Conservation (phyloP, 805 yeast species). For the Metschnikowia vanudenii region DNA sequence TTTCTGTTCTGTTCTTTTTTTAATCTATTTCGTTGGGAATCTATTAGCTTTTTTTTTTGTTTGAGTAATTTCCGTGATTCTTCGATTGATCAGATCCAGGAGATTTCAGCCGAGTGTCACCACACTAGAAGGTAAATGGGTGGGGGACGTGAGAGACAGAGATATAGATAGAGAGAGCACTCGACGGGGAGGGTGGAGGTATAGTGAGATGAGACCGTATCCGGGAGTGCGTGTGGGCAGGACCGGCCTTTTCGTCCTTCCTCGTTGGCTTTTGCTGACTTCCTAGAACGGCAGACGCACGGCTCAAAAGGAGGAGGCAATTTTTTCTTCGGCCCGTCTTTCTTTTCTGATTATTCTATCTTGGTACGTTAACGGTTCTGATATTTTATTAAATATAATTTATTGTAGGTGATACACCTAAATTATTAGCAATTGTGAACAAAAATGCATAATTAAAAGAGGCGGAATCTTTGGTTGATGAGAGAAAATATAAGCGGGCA, state of each 20-base stretch:
- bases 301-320: neutral
- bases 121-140: neutral
- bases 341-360: neutral
- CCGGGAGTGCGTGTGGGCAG: constrained; percentile 3
- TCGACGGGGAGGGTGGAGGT: neutral
- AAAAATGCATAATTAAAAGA: too few species aligned
- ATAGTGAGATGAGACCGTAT: constrained; percentile 1
- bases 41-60: neutral
- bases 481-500: too few species aligned
- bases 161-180: neutral
- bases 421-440: too few species aligned
- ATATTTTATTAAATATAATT: neutral
- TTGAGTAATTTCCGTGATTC: neutral
- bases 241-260: constrained; percentile 1
- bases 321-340: too few species aligned
- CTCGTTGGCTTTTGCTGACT: neutral
- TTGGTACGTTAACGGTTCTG: neutral
- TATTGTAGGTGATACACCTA: too few species aligned
- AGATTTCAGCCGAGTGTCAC: neutral
- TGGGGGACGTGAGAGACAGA: neutral
- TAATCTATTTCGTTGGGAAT: too few species aligned
- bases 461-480: too few species aligned
- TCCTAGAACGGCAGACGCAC: constrained; percentile 1
- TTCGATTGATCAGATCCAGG: neutral
- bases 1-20: neutral